Conservation (phyloP, 495 filamentous ascomycete species). For the Schizothecium vesticola region DNA sequence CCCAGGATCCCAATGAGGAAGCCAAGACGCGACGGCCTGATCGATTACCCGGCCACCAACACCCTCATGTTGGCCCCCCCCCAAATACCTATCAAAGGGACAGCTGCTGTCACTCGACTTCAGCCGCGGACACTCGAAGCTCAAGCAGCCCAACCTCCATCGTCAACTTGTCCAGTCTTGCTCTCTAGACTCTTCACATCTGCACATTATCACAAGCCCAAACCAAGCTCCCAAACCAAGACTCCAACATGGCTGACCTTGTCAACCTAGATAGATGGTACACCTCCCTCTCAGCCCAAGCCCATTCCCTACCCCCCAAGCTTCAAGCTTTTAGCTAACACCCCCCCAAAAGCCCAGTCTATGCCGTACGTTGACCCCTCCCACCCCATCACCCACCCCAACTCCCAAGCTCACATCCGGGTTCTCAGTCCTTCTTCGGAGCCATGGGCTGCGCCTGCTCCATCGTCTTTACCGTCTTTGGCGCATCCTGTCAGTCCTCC, state of each 20-base stretch:
- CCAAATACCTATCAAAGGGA: background rate
- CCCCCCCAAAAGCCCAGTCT: constrained; percentile 31
- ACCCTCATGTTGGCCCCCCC: background rate
- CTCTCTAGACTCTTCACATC: background rate
- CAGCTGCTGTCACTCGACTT: background rate
- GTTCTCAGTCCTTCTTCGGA: constrained; percentile 43
- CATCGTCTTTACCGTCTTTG: constrained; percentile 66
- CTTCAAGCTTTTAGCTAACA: constrained; percentile 5
- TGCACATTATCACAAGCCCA: background rate
- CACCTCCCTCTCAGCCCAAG: background rate
- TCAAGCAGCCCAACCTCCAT: background rate
- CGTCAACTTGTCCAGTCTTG: background rate
- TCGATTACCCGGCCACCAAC: background rate
- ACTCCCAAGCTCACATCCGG: constrained; percentile 7
- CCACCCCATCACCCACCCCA: background rate
- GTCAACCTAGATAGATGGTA: constrained; percentile 27
- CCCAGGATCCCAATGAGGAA: background rate
- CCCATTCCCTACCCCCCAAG: background rate
- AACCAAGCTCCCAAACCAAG: background rate
- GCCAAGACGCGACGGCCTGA: background rate
- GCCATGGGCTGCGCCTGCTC: constrained; percentile 49
- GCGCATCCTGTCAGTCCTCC: constrained; percentile 57
- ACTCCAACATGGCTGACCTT: constrained; percentile 6
- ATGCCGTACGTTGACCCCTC: constrained; percentile 31
- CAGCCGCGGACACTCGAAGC: background rate